Evolutionary conservation across 352 stramenopile genomes (phyloP).

Genomic region (Phytopythium montanum): DNA sequence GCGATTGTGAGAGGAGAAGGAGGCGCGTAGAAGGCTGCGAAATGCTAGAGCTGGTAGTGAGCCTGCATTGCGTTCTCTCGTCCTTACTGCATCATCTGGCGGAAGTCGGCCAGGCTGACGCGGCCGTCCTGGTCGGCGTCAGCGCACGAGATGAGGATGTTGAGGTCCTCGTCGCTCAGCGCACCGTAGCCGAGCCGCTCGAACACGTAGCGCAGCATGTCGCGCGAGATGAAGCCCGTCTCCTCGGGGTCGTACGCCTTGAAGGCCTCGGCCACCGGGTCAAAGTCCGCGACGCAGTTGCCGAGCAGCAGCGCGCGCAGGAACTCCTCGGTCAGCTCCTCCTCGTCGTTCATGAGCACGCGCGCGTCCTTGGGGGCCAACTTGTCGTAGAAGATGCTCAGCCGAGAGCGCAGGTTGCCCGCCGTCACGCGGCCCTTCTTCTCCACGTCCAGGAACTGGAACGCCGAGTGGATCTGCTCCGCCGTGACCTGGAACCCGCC

Average conservation of each 20-base stretch:
- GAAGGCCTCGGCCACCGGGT: slow-evolving; percentile 88
- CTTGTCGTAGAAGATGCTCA: slow-evolving; percentile 88
- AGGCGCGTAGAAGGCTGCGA: too few species aligned
- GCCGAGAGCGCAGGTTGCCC: slow-evolving; percentile 68
- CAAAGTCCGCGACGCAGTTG: slow-evolving; percentile 90
- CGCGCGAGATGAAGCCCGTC: slow-evolving; percentile 71
- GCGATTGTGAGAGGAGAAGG: neutral
- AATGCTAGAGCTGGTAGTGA: neutral
- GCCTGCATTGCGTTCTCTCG: slow-evolving; percentile 12
- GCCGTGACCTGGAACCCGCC: slow-evolving; percentile 82
- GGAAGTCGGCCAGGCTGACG: slow-evolving; percentile 82
- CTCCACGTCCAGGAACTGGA: slow-evolving; percentile 90
- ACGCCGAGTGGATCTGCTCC: slow-evolving; percentile 81
- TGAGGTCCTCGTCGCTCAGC: slow-evolving; percentile 81
- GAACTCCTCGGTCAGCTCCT: slow-evolving; percentile 67
- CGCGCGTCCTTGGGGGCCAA: slow-evolving; percentile 79
- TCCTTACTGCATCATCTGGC: slow-evolving; percentile 50
- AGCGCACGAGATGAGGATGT: slow-evolving; percentile 80
- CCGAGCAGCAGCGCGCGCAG: slow-evolving; percentile 76
- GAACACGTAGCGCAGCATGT: slow-evolving; percentile 87
- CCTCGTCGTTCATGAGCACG: slow-evolving; percentile 84
- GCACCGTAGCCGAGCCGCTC: slow-evolving; percentile 73
- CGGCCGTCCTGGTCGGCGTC: slow-evolving; percentile 81
- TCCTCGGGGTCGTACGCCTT: slow-evolving; percentile 87
- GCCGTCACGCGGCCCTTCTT: slow-evolving; percentile 74